phyloP scores from a whole-genome alignment of 2,329 filamentous ascomycete species.

The Stagonosporopsis chrysanthemi region DNA sequence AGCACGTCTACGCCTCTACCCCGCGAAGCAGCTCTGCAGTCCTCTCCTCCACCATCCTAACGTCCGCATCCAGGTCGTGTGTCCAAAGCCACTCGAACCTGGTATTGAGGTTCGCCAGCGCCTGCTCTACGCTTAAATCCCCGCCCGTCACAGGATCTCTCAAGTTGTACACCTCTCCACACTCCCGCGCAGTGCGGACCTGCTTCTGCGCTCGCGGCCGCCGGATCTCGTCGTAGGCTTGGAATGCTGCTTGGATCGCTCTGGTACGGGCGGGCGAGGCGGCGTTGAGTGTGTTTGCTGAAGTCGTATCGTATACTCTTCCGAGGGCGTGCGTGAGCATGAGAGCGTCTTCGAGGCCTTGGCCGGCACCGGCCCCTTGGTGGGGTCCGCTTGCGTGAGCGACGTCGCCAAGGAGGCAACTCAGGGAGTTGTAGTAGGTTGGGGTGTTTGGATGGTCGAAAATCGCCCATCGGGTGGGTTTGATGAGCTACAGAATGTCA shows the following conservation, averaged over 20 bases:
- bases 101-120: conserved; percentile 16
- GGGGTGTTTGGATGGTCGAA: conserved; percentile 30
- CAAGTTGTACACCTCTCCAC: conserved; percentile 26
- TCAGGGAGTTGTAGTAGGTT: conserved; percentile 26
- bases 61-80: conserved; percentile 27
- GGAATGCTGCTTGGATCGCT: conserved; percentile 22
- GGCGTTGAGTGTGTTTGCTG: neutral
- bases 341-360: conserved; percentile 37
- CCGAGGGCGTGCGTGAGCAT: conserved; percentile 29
- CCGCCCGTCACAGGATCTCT: neutral
- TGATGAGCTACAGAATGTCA: conserved; percentile 7
- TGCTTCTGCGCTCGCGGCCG: conserved; percentile 30
- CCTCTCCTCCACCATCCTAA: conserved; percentile 1
- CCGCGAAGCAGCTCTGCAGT: neutral
- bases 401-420: conserved; percentile 35
- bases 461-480: conserved; percentile 30
- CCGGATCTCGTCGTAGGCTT: conserved; percentile 30
- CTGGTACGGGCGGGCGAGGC: neutral
- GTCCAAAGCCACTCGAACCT: conserved; percentile 33
- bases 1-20: too few relatives aligned
- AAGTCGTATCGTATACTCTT: neutral
- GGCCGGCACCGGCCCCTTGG: conserved; percentile 36
- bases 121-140: conserved; percentile 13
- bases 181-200: conserved; percentile 24
- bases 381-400: conserved; percentile 34